Conservation (phyloP, 2,329 filamentous ascomycete species). For the Orbilia quercus region DNA sequence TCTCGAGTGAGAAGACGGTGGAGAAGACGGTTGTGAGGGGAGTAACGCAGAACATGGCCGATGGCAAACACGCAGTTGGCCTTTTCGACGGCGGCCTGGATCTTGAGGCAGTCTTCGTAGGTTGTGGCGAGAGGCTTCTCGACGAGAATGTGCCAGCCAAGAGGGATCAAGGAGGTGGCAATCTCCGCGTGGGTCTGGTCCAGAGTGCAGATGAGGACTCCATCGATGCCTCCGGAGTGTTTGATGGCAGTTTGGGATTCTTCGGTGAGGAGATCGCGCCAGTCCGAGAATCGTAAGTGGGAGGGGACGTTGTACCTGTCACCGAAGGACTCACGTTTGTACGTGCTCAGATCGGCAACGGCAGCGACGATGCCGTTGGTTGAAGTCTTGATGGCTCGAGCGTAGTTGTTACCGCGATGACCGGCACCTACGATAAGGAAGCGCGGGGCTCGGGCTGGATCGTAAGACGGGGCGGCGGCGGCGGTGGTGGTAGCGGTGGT, state of each 20-base stretch:
- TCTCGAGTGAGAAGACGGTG: constrained; percentile 81
- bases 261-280: constrained; percentile 77
- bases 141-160: constrained; percentile 84
- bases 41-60: constrained; percentile 92
- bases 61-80: constrained; percentile 78
- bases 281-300: constrained; percentile 77
- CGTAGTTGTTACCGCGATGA: constrained; percentile 80
- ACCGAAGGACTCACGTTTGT: constrained; percentile 79
- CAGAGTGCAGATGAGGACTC: constrained; percentile 78
- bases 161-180: constrained; percentile 71
- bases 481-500: neutral
- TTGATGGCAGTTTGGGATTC: constrained; percentile 59
- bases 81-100: constrained; percentile 51
- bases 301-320: constrained; percentile 68
- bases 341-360: constrained; percentile 82
- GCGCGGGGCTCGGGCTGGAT: constrained; percentile 65
- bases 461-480: constrained; percentile 27
- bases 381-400: constrained; percentile 71
- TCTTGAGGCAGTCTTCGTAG: constrained; percentile 76
- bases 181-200: constrained; percentile 90
- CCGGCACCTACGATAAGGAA: constrained; percentile 86
- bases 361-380: constrained; percentile 77
- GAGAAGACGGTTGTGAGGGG: constrained; percentile 87
- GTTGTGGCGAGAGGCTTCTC: constrained; percentile 92
- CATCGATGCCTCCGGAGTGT: constrained; percentile 65